Percentiles rank a stretch among this genome's conserved stretches.
Conservation (phyloP, 202 grass and related monocot species). For the Carex arenaria region DNA sequence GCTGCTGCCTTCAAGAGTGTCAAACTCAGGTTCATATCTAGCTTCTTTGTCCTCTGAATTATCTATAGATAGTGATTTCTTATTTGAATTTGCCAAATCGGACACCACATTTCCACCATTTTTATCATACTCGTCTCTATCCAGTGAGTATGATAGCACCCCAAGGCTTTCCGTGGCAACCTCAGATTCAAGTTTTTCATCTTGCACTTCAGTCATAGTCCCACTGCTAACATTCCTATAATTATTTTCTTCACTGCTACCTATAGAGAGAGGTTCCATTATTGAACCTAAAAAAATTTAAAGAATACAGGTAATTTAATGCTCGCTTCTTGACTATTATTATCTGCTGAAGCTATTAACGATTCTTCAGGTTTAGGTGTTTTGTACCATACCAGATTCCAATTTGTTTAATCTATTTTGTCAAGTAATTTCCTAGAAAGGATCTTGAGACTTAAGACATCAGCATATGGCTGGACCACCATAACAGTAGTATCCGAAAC, state of each 20-base stretch:
- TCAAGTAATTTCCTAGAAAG: background rate
- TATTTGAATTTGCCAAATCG: background rate
- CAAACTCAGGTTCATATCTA: background rate
- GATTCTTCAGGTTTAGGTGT: background rate
- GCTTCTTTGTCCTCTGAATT: slow-evolving; percentile 4
- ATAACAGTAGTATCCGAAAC: background rate
- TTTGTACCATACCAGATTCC: background rate
- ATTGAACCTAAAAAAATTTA: background rate
- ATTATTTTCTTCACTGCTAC: background rate
- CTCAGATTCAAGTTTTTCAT: background rate
- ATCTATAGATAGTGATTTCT: background rate
- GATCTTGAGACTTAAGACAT: background rate
- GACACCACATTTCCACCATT: background rate
- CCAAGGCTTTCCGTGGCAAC: background rate
- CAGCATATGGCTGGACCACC: background rate
- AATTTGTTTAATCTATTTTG: background rate
- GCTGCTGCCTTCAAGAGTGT: slow-evolving; percentile 7
- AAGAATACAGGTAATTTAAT: background rate
- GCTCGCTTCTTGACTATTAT: background rate
- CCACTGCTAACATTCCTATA: background rate
- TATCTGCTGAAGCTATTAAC: background rate
- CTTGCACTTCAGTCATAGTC: background rate
- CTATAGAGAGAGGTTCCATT: background rate
- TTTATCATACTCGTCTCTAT: background rate
- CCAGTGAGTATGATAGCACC: background rate